Base-by-base conservation (phyloP, 305 asterid species). In the Fraxinus greggii region DNA sequence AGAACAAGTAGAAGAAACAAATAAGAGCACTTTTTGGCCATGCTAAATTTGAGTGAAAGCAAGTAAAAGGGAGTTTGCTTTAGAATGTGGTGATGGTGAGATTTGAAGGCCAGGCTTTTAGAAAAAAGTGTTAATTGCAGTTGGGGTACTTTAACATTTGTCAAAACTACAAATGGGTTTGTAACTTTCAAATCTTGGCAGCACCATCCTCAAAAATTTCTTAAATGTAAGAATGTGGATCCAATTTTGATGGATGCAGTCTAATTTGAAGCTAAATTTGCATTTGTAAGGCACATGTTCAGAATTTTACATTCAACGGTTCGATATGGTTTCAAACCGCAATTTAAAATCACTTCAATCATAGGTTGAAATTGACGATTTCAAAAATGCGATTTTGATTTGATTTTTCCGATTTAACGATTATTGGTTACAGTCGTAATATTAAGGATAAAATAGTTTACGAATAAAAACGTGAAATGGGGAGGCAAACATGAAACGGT, bases 11-110 rank as follows among this genome's bases (percentile, higher is more conserved):
- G 38, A 32, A 85, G 82, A 51, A 81, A 73, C 76, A 75, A 84
- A 77, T 78, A 45, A 54, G 80, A 54, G 67, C 28, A 2, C n/a
- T 9, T 63, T 83, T 82, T 83, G 79, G 65, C 90, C 90, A 88
- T 86, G 67, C 84, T 84, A 42, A 40, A 10, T 70, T 56, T 56
- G 9, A 17, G 65, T 51, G 79, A 54, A 85, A 36, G 42, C 1
- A 36, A 38, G 31, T 12, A 38, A 36, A 38, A 38, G 31, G 38
- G 5, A 5, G 26, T 54, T 78, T 54, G 61, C 19, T 36, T 59
- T 74, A 7, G 24, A 48, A 35, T 80, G 10, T 81, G 75, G 26
- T 48, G 67, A 56, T n/a, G 26, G 28, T 19, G 67, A 56, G 67
- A 56, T 4, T 1, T 15, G 59, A 15, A 42, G 17, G 54, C 5